phyloP scores from a whole-genome alignment of 1,284 basidiomycete genomes.

The Cryptococcus amylolentus region DNA sequence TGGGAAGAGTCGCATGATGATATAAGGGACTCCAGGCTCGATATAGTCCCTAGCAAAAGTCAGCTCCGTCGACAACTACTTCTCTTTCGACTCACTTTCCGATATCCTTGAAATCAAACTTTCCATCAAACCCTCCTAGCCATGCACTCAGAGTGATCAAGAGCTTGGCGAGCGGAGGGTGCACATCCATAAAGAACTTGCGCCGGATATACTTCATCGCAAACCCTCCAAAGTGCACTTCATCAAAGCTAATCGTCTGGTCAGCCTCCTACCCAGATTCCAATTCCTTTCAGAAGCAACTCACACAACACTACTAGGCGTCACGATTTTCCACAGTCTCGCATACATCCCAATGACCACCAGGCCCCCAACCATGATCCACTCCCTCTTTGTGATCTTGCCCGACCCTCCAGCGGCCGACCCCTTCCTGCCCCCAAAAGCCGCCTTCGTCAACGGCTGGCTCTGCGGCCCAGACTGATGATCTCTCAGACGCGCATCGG shows the following conservation, averaged over 20 bases:
- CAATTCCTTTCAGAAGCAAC: conserved; percentile 42
- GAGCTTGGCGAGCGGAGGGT: conserved; percentile 94
- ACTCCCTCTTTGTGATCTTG: conserved; percentile 38
- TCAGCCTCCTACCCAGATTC: background rate
- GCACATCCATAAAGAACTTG: conserved; percentile 96
- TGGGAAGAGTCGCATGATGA: conserved; percentile 91
- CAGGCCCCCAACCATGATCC: conserved; percentile 34
- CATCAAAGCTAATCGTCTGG: conserved; percentile 69
- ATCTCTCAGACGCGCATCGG: conserved; percentile 26
- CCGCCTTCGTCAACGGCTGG: conserved; percentile 4
- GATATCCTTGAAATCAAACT: conserved; percentile 96
- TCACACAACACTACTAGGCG: conserved; percentile 84
- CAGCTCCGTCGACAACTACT: background rate
- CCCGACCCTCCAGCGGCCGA: conserved; percentile 16
- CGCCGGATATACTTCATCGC: conserved; percentile 82
- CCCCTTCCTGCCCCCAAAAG: conserved; percentile 29
- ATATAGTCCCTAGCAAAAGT: conserved; percentile 63
- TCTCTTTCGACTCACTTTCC: conserved; percentile 66
- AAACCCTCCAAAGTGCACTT: conserved; percentile 96
- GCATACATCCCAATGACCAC: conserved; percentile 63
- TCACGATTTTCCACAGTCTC: conserved; percentile 71
- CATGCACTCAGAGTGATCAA: conserved; percentile 88
- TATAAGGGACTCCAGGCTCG: conserved; percentile 73
- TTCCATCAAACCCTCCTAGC: conserved; percentile 84
- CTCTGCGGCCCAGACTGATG: conserved; percentile 7